Evolutionary conservation across 1,139 yeast species (phyloP).

Genomic region (Hemisphaericaspora subhashii): DNA sequence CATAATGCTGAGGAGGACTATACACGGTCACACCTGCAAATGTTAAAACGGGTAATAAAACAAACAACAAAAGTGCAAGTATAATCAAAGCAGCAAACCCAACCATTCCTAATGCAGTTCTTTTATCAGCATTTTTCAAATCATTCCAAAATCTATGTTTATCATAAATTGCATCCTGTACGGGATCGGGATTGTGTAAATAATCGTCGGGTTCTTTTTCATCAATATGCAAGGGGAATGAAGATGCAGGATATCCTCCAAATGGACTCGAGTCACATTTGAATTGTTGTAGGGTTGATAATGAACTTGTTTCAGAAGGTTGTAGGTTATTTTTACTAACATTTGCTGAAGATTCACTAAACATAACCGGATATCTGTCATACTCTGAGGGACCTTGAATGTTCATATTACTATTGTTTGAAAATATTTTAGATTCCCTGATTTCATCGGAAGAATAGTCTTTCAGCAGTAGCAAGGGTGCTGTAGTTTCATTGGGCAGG

Average conservation of each 20-base stretch:
- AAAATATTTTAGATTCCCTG: constrained; percentile 1
- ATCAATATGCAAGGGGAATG: constrained; percentile 83
- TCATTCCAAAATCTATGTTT: constrained; percentile 61
- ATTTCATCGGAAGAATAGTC: not conserved
- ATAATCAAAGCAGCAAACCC: constrained; percentile 57
- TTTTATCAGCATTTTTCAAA: constrained; percentile 58
- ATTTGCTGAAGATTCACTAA: constrained; percentile 1
- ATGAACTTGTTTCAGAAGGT: constrained; percentile 4
- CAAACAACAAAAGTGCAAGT: constrained; percentile 64
- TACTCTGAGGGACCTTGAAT: constrained; percentile 45
- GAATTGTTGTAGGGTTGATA: not conserved
- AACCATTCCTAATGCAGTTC: constrained; percentile 57
- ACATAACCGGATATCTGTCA: constrained; percentile 51
- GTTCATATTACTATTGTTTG: constrained; percentile 13
- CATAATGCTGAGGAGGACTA: constrained; percentile 32
- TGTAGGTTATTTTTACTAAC: not conserved
- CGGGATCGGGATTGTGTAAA: constrained; percentile 90
- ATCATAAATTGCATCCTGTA: constrained; percentile 79
- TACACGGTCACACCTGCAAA: constrained; percentile 60
- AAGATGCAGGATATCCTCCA: constrained; percentile 92
- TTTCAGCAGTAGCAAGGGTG: constrained; percentile 2
- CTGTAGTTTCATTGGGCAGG: not conserved
- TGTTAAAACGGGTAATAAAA: constrained; percentile 74
- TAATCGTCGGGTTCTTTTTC: constrained; percentile 93
- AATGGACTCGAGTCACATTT: constrained; percentile 64